Evolutionary conservation across 2,329 filamentous ascomycete species (phyloP), one percentile per base, ranked within the genome.

Genomic region (Magnaporthiopsis rhizophila): DNA sequence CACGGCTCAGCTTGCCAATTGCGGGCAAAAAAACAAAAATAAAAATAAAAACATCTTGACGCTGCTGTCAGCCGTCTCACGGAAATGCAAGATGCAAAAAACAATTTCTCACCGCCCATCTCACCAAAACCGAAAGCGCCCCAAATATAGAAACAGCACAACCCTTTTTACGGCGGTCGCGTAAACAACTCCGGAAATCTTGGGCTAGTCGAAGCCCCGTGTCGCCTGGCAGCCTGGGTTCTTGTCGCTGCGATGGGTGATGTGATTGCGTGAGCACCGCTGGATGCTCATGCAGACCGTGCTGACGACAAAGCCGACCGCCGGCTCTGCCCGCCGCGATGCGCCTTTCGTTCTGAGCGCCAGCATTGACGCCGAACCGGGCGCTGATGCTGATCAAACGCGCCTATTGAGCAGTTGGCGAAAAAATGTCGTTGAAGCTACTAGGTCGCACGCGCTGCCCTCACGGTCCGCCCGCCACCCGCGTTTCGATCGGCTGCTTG

Each of bases 261-360:
- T 68, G 45, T 72, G 69, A 56, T 71, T n/a, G n/a, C n/a, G n/a
- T 71, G n/a, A 72, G 66, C 3, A 69, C 69, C 32, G 70, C 67
- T 1, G 70, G 70, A 60, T 72, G 69, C 24, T 66, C 64, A 34
- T 71, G 71, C 64, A 45, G 0, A 66, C 67, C 8, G 72, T 72
- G 65, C 74, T 74, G 57, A 75, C 67, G 61, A 30, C 28, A 30
- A 74, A 75, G 2, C 74, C 73, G 2, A 78, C 66, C 2, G 74
- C 70, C 13, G 67, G 69, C 69, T 81, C 5, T 79, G 4, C 81
- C 81, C 11, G 74, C 75, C 0, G 77, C 72, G 21, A 87, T 72
- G 50, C 84, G 75, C 0, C 82, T 83, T 67, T 88, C 84, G 68
- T 90, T 89, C 65, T 76, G 3, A 89, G 79, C 2, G 83, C 78